These are phyloP conservation scores for Porcisia hertigi DNA, from an alignment of 208 protist species.

Conservation along the genomic window DNA sequence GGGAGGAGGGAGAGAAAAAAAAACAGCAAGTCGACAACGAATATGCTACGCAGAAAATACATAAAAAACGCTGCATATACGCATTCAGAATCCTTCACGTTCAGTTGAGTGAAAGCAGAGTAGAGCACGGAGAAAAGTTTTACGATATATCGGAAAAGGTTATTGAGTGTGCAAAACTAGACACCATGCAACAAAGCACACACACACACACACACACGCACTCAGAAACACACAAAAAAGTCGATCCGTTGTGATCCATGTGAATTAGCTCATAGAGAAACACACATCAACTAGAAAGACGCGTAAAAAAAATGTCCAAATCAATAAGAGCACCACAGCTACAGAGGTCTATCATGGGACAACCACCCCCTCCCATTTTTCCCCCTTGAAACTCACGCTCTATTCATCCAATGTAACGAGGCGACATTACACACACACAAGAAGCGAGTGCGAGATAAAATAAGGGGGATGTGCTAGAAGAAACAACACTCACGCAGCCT, in stretches of 20 bases:
- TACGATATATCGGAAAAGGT: background rate
- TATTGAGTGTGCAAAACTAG: background rate
- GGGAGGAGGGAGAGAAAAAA: too few relatives aligned
- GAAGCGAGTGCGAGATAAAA: too few relatives aligned
- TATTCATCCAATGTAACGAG: too few relatives aligned
- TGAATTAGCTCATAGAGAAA: background rate
- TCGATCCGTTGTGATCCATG: background rate
- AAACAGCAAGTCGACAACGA: background rate
- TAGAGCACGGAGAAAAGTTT: background rate
- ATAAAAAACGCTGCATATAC: too few relatives aligned
- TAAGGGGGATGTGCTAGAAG: background rate
- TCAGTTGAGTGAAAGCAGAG: background rate
- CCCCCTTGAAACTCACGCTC: too few relatives aligned
- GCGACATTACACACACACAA: too few relatives aligned
- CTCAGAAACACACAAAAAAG: background rate
- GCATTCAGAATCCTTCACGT: too few relatives aligned
- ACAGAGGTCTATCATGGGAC: too few relatives aligned
- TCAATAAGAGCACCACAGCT: too few relatives aligned
- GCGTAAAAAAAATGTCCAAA: too few relatives aligned
- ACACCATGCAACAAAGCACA: background rate
- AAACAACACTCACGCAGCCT: slow-evolving; percentile 22
- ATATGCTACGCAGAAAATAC: too few relatives aligned
- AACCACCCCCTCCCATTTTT: too few relatives aligned
- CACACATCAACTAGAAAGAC: background rate
- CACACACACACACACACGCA: background rate